A percentile compares a stretch with the other conserved stretches of the same genome.
phyloP scores from a whole-genome alignment of 2,329 filamentous ascomycete genomes.

The Cercospora zeina region DNA sequence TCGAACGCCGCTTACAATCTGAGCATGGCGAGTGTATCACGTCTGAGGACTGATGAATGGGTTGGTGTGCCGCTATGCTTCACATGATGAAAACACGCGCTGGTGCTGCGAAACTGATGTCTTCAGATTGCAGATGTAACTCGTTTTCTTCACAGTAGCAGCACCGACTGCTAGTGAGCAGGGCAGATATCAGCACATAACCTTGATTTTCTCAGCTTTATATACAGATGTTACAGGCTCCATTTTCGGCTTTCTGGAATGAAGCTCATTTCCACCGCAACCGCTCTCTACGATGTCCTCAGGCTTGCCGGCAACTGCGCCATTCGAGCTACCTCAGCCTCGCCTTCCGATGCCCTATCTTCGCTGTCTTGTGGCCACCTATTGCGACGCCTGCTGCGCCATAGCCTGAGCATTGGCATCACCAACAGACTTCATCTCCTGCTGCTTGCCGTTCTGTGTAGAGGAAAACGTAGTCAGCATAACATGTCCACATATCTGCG shows the following conservation, averaged over 20 bases:
- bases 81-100: background rate
- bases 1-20: background rate
- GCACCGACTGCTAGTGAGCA: background rate
- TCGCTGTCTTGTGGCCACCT: conserved; percentile 36
- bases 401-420: conserved; percentile 54
- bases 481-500: background rate
- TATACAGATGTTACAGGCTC: conserved; percentile 35
- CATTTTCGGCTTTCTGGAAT: conserved; percentile 6
- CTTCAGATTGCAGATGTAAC: background rate
- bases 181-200: background rate
- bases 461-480: background rate
- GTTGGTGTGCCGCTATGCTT: background rate
- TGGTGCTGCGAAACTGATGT: background rate
- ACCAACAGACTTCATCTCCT: conserved; percentile 73
- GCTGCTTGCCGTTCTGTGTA: conserved; percentile 91
- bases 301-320: background rate
- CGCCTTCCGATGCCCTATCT: background rate
- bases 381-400: conserved; percentile 35
- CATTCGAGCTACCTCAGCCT: too few species aligned
- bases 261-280: background rate
- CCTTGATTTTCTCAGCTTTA: conserved; percentile 18
- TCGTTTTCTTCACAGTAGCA: background rate
- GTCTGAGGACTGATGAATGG: too few species aligned
- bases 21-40: background rate
- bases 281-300: background rate